Evolutionary conservation across 116 monocot genomes (phyloP).

Genomic region (Trichopus zeylanicus): DNA sequence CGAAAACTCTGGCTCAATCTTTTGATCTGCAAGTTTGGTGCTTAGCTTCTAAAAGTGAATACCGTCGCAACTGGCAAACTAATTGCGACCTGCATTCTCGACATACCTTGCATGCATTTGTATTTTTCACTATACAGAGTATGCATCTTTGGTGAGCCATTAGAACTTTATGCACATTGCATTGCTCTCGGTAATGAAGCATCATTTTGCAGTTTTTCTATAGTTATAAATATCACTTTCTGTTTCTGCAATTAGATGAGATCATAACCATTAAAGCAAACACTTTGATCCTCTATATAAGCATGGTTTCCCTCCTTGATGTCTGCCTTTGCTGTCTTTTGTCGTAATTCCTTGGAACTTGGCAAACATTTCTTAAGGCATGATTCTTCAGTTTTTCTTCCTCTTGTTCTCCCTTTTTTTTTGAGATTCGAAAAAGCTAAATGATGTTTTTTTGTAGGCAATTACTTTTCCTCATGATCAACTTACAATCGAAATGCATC

Average conservation of each 20-base stretch:
- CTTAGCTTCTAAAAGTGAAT: too few relatives aligned
- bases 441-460: too few relatives aligned
- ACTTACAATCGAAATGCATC: neutral
- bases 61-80: too few relatives aligned
- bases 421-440: too few relatives aligned
- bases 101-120: too few relatives aligned
- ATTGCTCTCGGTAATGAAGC: neutral
- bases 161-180: neutral
- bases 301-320: conserved; percentile 34
- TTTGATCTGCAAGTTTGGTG: too few relatives aligned
- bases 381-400: too few relatives aligned
- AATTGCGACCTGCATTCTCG: too few relatives aligned
- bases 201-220: too few relatives aligned
- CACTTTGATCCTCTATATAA: conserved; percentile 50
- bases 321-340: conserved; percentile 36
- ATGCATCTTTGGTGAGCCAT: neutral
- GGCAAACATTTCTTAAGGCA: too few relatives aligned
- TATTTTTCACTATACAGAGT: conserved; percentile 90
- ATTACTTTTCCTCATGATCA: neutral
- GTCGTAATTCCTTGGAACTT: conserved; percentile 29
- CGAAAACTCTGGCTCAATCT: too few relatives aligned
- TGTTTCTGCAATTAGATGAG: conserved; percentile 32
- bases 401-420: too few relatives aligned
- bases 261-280: conserved; percentile 39
- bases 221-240: conserved; percentile 48